Base-by-base conservation (phyloP, 192 early-diverging fungal species). In the Coemansia javaensis region DNA sequence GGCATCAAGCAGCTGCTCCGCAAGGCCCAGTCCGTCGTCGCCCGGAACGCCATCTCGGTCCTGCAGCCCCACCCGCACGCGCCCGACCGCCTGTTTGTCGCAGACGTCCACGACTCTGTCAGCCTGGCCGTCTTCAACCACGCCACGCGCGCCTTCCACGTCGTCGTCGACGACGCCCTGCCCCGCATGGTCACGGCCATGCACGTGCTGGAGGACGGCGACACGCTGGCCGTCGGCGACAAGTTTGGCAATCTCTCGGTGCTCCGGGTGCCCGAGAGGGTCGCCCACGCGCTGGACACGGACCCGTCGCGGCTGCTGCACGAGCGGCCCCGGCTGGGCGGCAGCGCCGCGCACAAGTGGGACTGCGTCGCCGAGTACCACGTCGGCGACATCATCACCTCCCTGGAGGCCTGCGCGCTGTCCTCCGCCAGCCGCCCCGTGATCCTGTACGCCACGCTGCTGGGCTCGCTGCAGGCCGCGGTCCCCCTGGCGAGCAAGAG, bases 201-300 rank as follows among this genome's bases (percentile, higher is more conserved):
- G 11, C 53, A 45, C 7, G 53, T 77, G 8, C 85, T 94, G 80
- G 63, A 92, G 25, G 93, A 97, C 70, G 95, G 93, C 55, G 88
- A 96, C 54, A 97, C 97, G 5, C 80, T 95, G 5, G 88, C 81
- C 5, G 87, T 82, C 14, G 94, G 89, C 15, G 97, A 99, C 81
- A 93, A 94, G 66, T 99, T 99, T 83, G 97, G 97, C 25, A 95
- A 95, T 50, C 68, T 99, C 17, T 86, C 85, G 43, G 83, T 90
- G 10, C 53, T 84, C 41, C 80, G 97, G 17, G 60, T 90, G 48
- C 81, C 90, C 2, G 46, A 73, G 18, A 68, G 79, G 7, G 77
- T 82, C 0, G 78, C 78, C 17, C 69, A 84, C 40, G 82, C 87
- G 44, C 66, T 97, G 34, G 93, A 94, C 40, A 86, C 90, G 22